These are phyloP conservation scores for Aspergillaceae sp. DNA, from an alignment of 2,329 filamentous ascomycete genomes.

Conservation along the genomic window DNA sequence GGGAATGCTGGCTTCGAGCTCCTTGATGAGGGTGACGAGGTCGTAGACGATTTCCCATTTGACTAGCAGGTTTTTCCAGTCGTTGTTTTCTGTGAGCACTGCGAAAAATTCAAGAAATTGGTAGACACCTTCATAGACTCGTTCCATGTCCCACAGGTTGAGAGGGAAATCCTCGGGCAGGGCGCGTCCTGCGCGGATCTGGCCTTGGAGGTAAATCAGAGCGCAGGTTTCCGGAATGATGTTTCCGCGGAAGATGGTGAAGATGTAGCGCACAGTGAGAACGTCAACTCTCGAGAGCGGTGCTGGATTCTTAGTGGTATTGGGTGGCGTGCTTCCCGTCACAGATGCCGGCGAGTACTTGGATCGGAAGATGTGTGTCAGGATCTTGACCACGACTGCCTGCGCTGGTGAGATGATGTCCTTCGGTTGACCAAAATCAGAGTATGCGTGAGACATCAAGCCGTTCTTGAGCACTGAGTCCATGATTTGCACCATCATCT, in stretches of 20 bases:
- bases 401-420: slow-evolving; percentile 95
- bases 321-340: slow-evolving; percentile 43
- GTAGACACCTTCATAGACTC: slow-evolving; percentile 87
- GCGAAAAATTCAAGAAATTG: slow-evolving; percentile 93
- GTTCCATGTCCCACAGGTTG: slow-evolving; percentile 95
- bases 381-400: slow-evolving; percentile 80
- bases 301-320: slow-evolving; percentile 51
- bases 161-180: slow-evolving; percentile 83
- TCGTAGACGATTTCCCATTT: slow-evolving; percentile 91
- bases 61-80: slow-evolving; percentile 74
- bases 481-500: slow-evolving; percentile 92
- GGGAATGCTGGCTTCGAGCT: slow-evolving; percentile 77
- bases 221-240: slow-evolving; percentile 91
- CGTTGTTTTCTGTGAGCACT: slow-evolving; percentile 74
- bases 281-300: slow-evolving; percentile 48
- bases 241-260: slow-evolving; percentile 82
- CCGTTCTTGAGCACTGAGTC: slow-evolving; percentile 85
- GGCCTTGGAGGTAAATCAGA: slow-evolving; percentile 86
- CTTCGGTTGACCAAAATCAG: slow-evolving; percentile 82
- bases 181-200: slow-evolving; percentile 68
- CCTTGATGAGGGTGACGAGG: slow-evolving; percentile 74
- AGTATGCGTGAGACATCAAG: slow-evolving; percentile 84
- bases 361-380: slow-evolving; percentile 79
- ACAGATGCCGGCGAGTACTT: slow-evolving; percentile 43
- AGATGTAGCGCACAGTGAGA: slow-evolving; percentile 75